Conservation (phyloP, 2,329 filamentous ascomycete species). For the Aspergillus floridensis region DNA sequence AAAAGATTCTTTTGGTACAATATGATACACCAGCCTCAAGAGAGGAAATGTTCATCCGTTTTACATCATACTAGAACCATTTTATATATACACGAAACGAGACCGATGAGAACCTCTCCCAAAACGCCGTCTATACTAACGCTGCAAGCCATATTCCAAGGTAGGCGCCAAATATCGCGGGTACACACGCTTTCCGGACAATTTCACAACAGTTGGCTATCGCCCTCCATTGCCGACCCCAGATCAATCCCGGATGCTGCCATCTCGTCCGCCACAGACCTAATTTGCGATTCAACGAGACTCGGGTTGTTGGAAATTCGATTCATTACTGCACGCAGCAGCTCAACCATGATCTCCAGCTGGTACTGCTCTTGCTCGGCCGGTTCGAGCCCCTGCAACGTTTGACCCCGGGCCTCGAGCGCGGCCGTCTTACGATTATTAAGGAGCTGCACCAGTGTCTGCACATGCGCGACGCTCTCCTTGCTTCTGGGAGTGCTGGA, state of each 20-base stretch:
- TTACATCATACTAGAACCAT: background rate
- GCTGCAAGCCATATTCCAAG: background rate
- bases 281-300: conserved; percentile 35
- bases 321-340: conserved; percentile 42
- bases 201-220: conserved; percentile 24
- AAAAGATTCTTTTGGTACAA: background rate
- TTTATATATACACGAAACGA: background rate
- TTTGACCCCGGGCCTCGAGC: conserved; percentile 32
- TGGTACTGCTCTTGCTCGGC: conserved; percentile 40
- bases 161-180: background rate
- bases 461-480: conserved; percentile 45
- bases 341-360: conserved; percentile 43
- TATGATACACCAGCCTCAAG: background rate
- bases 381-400: conserved; percentile 36
- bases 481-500: conserved; percentile 42
- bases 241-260: conserved; percentile 32
- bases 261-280: conserved; percentile 39
- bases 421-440: conserved; percentile 36
- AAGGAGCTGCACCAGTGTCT: conserved; percentile 46
- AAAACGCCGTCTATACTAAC: background rate
- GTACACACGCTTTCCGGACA: background rate
- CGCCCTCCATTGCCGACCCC: conserved; percentile 29
- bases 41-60: background rate
- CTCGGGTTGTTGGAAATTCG: conserved; percentile 28
- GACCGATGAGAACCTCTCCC: background rate